phyloP scores from a whole-genome alignment of 2,329 filamentous ascomycete species.

The Nigrograna mackinnonii region DNA sequence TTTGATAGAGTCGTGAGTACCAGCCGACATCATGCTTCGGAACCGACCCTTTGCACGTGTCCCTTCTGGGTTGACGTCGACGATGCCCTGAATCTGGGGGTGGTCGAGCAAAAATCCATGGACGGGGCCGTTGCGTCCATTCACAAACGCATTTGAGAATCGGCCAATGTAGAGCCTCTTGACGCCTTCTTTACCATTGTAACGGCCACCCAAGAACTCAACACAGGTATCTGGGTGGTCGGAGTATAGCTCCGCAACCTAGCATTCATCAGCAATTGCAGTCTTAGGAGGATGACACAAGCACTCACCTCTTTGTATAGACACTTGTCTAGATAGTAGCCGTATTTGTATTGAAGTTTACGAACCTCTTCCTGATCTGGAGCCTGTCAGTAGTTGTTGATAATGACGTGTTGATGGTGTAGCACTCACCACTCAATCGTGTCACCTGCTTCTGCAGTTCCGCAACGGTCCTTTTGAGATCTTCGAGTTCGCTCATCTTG shows the following conservation, averaged over 20 bases:
- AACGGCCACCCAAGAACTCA: conserved; percentile 60
- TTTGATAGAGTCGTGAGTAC: conserved; percentile 56
- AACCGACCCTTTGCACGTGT: conserved; percentile 56
- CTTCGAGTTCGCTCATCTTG: conserved; percentile 34
- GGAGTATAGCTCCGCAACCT: conserved; percentile 50
- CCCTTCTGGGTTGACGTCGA: conserved; percentile 54
- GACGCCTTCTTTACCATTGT: conserved; percentile 56
- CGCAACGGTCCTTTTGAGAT: conserved; percentile 29
- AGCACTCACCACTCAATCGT: conserved; percentile 27
- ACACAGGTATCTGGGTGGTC: conserved; percentile 59
- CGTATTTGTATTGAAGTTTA: conserved; percentile 62
- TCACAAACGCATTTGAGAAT: conserved; percentile 56
- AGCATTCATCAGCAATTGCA: conserved; percentile 6
- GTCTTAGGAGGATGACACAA: background rate
- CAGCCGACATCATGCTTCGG: conserved; percentile 59
- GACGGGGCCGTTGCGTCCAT: conserved; percentile 59
- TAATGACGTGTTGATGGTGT: conserved; percentile 9
- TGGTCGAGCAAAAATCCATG: conserved; percentile 62
- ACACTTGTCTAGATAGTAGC: conserved; percentile 64
- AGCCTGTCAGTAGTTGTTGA: conserved; percentile 3
- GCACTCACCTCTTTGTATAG: conserved; percentile 56
- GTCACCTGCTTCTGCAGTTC: conserved; percentile 31
- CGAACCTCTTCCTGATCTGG: conserved; percentile 58
- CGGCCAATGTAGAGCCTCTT: conserved; percentile 57
- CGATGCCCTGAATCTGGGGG: conserved; percentile 61